Evolutionary conservation across 495 filamentous ascomycete species (phyloP).

Genomic region (Aspergillus asperescens): DNA sequence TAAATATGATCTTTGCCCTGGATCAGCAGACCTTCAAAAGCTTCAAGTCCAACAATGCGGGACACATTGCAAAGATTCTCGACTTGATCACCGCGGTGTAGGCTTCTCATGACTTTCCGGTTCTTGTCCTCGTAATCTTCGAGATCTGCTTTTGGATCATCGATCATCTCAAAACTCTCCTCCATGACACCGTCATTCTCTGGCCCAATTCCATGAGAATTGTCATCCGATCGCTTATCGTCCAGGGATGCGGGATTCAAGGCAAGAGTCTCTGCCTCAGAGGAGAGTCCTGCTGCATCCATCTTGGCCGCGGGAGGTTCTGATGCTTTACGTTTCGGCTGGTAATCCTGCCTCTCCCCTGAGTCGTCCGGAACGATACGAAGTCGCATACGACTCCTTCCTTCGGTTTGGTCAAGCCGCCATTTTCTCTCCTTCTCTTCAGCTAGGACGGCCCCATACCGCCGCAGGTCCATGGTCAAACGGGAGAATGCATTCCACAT

Average conservation of each 20-base stretch:
- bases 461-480: conserved; percentile 65
- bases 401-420: conserved; percentile 93
- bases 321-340: conserved; percentile 71
- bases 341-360: conserved; percentile 65
- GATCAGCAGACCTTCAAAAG: conserved; percentile 84
- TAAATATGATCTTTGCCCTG: conserved; percentile 91
- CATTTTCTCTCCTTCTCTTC: conserved; percentile 63
- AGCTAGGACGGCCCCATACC: conserved; percentile 74
- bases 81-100: conserved; percentile 88
- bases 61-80: conserved; percentile 93
- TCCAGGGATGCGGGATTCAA: conserved; percentile 32
- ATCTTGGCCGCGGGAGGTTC: conserved; percentile 39
- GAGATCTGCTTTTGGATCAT: conserved; percentile 75
- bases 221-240: conserved; percentile 24
- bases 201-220: conserved; percentile 32
- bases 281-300: conserved; percentile 31
- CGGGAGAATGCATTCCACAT: conserved; percentile 66
- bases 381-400: conserved; percentile 88
- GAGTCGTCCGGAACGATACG: conserved; percentile 73
- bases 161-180: conserved; percentile 91
- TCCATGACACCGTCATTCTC: conserved; percentile 51
- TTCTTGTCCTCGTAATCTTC: conserved; percentile 96
- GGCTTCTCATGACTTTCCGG: conserved; percentile 89
- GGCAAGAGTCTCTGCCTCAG: conserved; percentile 30
- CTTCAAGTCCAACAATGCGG: conserved; percentile 86